Evolutionary conservation across 805 yeast genomes (phyloP), one percentile per base, ranked within the genome.

Genomic region (Myxozyma lipomycoides): DNA sequence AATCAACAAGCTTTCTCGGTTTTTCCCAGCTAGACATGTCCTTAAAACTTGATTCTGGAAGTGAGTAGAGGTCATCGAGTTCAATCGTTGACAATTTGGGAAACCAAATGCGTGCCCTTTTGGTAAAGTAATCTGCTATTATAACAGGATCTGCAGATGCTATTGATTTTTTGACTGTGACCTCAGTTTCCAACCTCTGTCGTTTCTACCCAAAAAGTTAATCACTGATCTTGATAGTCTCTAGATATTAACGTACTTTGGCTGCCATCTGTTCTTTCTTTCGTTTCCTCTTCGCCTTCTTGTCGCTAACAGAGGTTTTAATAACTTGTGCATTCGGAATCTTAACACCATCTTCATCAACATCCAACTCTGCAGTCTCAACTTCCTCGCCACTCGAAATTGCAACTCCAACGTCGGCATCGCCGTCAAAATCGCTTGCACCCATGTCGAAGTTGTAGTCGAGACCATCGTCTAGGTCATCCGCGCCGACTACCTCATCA

Each of bases 391-490:
- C 43, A 15, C 32, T 40, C 17, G 37, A 21, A 15, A 24, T 18
- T 43, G 25, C 42, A 22, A 40, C 40, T 2, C 9, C 43, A 24
- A 18, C 45, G 4, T 19, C 45, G 28, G n/a, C 40, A 40, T 40
- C 44, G 23, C 18, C 44, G 44, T 24, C 44, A 19, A n/a, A 15
- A 17, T 40, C 44, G 23, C 34, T 28, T 12, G 37, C 46, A 6
- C 40, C 44, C 39, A 45, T 55, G 21, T 53, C 52, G 19, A 49
- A 17, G 2, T 38, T 38, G 28, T 55, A 55, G n/a, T 43, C 49
- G n/a, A 55, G 42, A 24, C 58, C 59, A 34, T 55, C 59, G 21
- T 55, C 59, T 15, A 55, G 46, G 25, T 54, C 59, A 26, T 55
- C 58, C 1, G 40, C 59, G 5, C 37, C 52, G 7, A 12, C 32